Base-by-base conservation (phyloP, 169 alveolate genomes). In the Theileria luwenshuni region DNA sequence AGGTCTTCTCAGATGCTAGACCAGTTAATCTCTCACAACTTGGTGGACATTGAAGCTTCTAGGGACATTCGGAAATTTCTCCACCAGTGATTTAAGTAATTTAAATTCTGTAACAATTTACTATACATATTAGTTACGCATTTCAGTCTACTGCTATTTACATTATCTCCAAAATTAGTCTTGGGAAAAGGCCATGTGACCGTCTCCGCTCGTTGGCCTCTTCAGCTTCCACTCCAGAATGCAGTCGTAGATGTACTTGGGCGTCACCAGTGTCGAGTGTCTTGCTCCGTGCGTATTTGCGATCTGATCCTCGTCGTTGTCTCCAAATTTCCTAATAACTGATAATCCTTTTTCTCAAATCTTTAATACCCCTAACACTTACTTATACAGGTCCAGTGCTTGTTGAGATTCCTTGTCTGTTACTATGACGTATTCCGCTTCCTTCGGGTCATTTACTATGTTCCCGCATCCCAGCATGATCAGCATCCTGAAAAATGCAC, bases 351-450 rank as follows among this genome's bases (percentile, higher is more conserved):
- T 19, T 7, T 17, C 30, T 45, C 47, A 17, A 12, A 13, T 25
- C 52, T n/a, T 0, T 21, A 6, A 0, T n/a, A 56, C 65, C 6
- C 32, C 25, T 56, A 3, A 21, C 30, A 13, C 72, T 28, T 60
- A 63, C 83, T 71, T 61, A 21, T 69, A 35, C 15, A 81, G 69
- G 21, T 73, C 79, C 1, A 13, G 15, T 0, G 89, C 89, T 62
- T 81, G 85, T 35, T 32, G 54, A 6, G 86, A 63, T 19, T 38
- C 64, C 32, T 68, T 62, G 61, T 88, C 90, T 10, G 89, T 73
- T 51, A 88, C 74, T 41, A 88, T 65, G 25, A 88, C 89, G 52
- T 88, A 88, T 33, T 88, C 93, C 17, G 93, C 90, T 32, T 88
- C 91, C 32, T 61, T 47, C 3, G 93, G 85, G 38, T 81, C 54